phyloP scores from a whole-genome alignment of 108 stramenopile genomes.

The Aureococcus anophagefferens region DNA sequence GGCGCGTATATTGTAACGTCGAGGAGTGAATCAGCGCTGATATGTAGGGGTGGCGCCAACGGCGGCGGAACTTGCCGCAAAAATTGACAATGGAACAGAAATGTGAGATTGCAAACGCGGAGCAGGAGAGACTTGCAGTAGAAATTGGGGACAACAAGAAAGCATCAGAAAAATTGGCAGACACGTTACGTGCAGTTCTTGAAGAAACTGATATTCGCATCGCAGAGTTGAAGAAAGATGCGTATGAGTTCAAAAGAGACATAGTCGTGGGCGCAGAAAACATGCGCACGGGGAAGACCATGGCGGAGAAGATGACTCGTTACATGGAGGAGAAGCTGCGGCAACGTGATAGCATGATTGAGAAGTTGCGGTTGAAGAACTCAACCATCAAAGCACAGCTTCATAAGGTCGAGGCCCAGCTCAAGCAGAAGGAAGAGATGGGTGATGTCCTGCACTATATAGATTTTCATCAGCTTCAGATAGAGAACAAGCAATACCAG shows the following conservation, averaged over 20 bases:
- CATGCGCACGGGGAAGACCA: slow-evolving; percentile 45
- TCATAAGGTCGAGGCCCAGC: slow-evolving; percentile 39
- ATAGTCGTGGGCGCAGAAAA: slow-evolving; percentile 57
- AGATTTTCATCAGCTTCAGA: slow-evolving; percentile 61
- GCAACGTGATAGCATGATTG: slow-evolving; percentile 37
- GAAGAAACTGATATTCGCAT: slow-evolving; percentile 54
- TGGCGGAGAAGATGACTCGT: slow-evolving; percentile 40
- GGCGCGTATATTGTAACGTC: background rate
- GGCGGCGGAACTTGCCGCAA: slow-evolving; percentile 1
- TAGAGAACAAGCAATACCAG: slow-evolving; percentile 61
- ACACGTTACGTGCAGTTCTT: slow-evolving; percentile 47
- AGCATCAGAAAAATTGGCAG: slow-evolving; percentile 29
- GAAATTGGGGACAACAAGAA: background rate
- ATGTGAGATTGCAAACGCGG: slow-evolving; percentile 8
- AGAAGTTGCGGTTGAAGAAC: slow-evolving; percentile 55
- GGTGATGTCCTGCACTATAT: slow-evolving; percentile 60
- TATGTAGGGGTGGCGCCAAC: no score
- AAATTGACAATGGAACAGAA: slow-evolving; percentile 10
- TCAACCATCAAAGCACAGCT: slow-evolving; percentile 39
- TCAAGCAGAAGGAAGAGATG: slow-evolving; percentile 52
- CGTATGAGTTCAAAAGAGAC: slow-evolving; percentile 57
- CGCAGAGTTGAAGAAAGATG: slow-evolving; percentile 52
- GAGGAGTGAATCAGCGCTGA: no score
- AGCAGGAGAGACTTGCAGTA: slow-evolving; percentile 1
- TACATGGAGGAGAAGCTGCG: slow-evolving; percentile 54